Evolutionary conservation across 2,329 filamentous ascomycete species (phyloP), one percentile per base, ranked within the genome.

Genomic region (Fusarium albidum): DNA sequence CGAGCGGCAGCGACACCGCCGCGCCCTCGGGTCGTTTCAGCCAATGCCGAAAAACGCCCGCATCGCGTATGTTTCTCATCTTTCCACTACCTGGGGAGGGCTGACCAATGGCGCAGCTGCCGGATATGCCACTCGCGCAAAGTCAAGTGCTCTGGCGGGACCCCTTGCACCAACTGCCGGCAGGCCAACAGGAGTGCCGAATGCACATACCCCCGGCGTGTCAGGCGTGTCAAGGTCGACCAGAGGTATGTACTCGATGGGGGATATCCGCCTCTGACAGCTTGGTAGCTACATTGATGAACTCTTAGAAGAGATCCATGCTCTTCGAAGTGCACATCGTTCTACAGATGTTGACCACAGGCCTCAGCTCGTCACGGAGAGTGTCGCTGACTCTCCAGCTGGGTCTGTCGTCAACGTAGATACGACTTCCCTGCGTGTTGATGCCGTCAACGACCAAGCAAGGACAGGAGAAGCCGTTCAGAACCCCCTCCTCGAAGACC

Each of bases 41-140:
- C 26, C 43, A 21, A 28, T 25, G 43, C 43, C 43, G 43, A 46
- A 38, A 27, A 46, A 38, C 33, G 32, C 43, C 6, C 43, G 43
- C 6, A 46, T 34, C 15, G 43, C 43, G 43, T 46, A 31, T n/a
- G 29, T 31, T 9, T n/a, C 6, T n/a, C 25, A 13, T 10, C 11
- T 9, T 31, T 11, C 29, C n/a, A 5, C 5, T 31, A n/a, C 5
- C 29, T 31, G 10, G 10, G n/a, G 9, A 21, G 21, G 7, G 21
- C 21, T 37, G 21, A 21, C 17, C 7, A 35, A 18, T 17, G 10
- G 14, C 18, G 11, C 13, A 68, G 33, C n/a, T 75, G 45, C 44
- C 68, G 55, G 15, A 67, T 32, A 49, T 75, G 50, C 41, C 71
- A 56, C 28, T 49, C 66, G 9, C 58, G 67, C 3, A 69, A 69